Conservation (phyloP, 352 stramenopile species). For the Pythium dissimile region DNA sequence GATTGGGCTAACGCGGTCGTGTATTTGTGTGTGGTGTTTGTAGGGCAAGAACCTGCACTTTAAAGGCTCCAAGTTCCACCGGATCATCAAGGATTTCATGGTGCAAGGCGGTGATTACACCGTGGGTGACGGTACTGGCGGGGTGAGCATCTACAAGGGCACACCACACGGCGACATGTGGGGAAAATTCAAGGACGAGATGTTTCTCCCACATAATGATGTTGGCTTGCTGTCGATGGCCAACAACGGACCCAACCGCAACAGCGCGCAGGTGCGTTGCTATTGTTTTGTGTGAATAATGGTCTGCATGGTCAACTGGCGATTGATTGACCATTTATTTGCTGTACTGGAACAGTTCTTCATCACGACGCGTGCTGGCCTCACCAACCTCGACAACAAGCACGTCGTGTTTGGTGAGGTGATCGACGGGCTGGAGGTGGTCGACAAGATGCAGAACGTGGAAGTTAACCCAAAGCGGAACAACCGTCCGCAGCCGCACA, state of each 20-base stretch:
- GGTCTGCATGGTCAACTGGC: background rate
- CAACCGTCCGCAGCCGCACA: constrained; percentile 43
- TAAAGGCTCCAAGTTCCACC: constrained; percentile 88
- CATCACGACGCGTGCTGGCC: constrained; percentile 61
- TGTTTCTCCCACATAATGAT: constrained; percentile 67
- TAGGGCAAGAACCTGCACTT: constrained; percentile 61
- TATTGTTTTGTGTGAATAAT: background rate
- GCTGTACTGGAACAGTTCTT: constrained; percentile 56
- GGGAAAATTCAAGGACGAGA: constrained; percentile 85
- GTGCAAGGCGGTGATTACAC: constrained; percentile 84
- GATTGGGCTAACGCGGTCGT: no score
- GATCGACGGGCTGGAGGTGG: constrained; percentile 71
- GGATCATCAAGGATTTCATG: constrained; percentile 93
- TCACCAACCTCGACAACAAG: constrained; percentile 89
- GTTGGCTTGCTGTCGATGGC: constrained; percentile 82
- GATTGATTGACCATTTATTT: background rate
- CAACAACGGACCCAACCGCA: constrained; percentile 70
- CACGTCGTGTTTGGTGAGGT: constrained; percentile 97
- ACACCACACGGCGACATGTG: constrained; percentile 63
- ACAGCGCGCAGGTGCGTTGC: constrained; percentile 58
- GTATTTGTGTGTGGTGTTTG: background rate
- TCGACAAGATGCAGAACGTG: constrained; percentile 66
- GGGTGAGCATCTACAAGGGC: constrained; percentile 74
- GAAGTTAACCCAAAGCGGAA: constrained; percentile 47
- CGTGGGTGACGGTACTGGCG: constrained; percentile 65